Conservation (phyloP, 2,329 filamentous ascomycete genomes). For the Bimuria novae-zelandiae region DNA sequence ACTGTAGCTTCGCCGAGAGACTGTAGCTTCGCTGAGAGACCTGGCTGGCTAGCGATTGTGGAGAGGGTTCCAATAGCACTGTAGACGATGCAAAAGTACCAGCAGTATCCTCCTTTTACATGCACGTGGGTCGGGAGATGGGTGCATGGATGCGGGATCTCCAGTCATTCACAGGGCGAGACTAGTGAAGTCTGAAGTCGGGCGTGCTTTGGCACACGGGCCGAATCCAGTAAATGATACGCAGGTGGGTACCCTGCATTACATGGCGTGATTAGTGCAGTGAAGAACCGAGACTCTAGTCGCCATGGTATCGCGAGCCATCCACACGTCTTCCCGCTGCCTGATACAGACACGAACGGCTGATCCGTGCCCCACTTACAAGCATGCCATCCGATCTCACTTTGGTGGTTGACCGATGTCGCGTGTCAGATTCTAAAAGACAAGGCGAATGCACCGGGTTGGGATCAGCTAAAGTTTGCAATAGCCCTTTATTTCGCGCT, state of each 20-base stretch:
- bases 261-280: not conserved
- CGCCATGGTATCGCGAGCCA: not conserved
- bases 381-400: not conserved
- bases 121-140: conserved; percentile 6
- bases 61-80: not conserved
- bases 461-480: not conserved
- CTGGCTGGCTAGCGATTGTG: not conserved
- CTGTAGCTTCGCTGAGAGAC: too few relatives aligned
- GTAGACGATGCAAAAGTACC: not conserved
- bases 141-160: not conserved
- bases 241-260: not conserved
- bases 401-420: not conserved
- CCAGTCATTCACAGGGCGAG: not conserved
- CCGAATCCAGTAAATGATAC: not conserved
- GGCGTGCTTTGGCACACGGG: not conserved
- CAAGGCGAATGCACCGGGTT: not conserved
- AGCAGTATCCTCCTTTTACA: not conserved
- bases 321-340: not conserved
- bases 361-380: not conserved
- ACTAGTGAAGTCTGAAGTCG: not conserved
- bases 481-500: not conserved
- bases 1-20: too few relatives aligned
- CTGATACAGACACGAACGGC: not conserved
- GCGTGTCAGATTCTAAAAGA: not conserved
- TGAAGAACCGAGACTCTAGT: not conserved